Conservation (phyloP, 257 asterid species). For the Solanum clarkiae region DNA sequence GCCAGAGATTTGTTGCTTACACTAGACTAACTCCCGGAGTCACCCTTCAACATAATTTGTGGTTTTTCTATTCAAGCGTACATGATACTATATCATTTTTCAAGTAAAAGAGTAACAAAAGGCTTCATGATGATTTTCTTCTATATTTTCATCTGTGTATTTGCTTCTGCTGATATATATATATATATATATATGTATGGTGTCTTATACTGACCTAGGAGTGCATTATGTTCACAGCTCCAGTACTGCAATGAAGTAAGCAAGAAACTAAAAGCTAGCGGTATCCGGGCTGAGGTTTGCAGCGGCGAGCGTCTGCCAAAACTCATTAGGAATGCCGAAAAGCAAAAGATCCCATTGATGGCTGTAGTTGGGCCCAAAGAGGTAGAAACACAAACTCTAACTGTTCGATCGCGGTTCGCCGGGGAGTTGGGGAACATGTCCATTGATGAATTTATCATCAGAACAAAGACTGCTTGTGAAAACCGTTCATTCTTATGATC, state of each 20-base stretch:
- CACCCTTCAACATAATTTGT: not conserved
- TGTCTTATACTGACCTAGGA: not conserved
- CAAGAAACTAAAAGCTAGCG: conserved; percentile 40
- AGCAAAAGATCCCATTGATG: conserved; percentile 84
- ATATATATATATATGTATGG: not conserved
- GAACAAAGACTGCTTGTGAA: conserved; percentile 44
- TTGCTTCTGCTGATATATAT: not conserved
- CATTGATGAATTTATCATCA: conserved; percentile 50
- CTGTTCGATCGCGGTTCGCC: conserved; percentile 69
- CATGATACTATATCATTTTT: not conserved
- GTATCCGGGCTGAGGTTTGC: conserved; percentile 70
- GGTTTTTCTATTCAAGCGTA: not conserved
- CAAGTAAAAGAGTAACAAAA: not conserved
- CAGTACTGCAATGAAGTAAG: conserved; percentile 62
- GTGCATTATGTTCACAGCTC: conserved; percentile 32
- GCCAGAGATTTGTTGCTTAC: not conserved
- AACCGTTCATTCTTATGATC: conserved; percentile 34
- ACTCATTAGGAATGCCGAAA: conserved; percentile 79
- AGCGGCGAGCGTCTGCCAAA: conserved; percentile 77
- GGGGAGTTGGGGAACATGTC: conserved; percentile 83
- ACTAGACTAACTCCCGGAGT: not conserved
- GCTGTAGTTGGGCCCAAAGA: conserved; percentile 88
- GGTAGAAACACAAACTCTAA: conserved; percentile 52
- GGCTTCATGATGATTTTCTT: not conserved
- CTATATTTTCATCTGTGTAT: not conserved